These are phyloP conservation scores for Botrytis deweyae DNA, from an alignment of 2,329 filamentous ascomycete genomes.

Conservation along the genomic window DNA sequence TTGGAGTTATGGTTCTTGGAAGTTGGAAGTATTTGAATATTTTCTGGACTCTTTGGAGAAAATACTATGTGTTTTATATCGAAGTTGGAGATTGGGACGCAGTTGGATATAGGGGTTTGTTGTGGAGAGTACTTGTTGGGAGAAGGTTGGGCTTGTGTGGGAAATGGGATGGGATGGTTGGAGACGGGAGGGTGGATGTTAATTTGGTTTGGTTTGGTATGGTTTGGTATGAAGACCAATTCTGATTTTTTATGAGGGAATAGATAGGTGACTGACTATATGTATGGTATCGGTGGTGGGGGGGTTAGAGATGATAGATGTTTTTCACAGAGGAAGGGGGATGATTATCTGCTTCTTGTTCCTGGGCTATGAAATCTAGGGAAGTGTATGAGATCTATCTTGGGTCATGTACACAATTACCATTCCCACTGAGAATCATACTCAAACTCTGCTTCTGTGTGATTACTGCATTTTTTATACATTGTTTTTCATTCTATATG, in stretches of 20 bases:
- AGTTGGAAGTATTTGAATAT: too few species aligned
- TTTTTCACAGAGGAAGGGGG: too few species aligned
- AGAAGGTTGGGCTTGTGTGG: neutral
- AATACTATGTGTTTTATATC: too few species aligned
- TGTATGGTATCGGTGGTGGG: accelerated
- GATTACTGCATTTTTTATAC: neutral
- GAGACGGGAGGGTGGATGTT: neutral
- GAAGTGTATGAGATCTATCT: neutral
- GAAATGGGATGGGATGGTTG: neutral
- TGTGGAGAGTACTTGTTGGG: neutral
- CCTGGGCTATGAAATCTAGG: neutral
- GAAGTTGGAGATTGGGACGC: too few species aligned
- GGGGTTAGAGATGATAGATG: accelerated
- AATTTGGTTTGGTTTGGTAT: too few species aligned
- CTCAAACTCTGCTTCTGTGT: neutral
- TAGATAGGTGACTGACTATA: accelerated
- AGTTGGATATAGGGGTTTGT: neutral
- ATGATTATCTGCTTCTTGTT: neutral
- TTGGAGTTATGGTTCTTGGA: too few species aligned
- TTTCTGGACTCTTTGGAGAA: too few species aligned
- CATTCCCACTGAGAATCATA: neutral
- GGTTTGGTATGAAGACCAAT: too few species aligned
- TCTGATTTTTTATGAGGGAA: too few species aligned
- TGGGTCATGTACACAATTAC: neutral
- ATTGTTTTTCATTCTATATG: neutral